A percentile compares a stretch with the other conserved stretches of the same genome.
Evolutionary conservation across 2,329 filamentous ascomycete species (phyloP).

Genomic region (Ophiostoma ulmi): DNA sequence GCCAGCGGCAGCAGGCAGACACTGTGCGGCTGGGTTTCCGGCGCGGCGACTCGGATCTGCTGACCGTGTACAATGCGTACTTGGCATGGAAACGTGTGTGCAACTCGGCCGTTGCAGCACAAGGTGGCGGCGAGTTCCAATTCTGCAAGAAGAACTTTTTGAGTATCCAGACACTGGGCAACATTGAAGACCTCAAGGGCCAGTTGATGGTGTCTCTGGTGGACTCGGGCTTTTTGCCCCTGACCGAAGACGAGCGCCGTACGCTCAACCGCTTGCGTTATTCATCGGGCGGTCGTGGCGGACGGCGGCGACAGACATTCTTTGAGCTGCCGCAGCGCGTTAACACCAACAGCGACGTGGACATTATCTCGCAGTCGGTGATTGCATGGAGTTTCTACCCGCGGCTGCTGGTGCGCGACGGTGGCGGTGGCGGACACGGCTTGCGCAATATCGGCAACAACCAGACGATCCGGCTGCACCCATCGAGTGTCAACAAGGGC

Average conservation of each 20-base stretch:
- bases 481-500: conserved; percentile 81
- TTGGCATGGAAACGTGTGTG: conserved; percentile 80
- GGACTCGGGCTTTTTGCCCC: conserved; percentile 74
- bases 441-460: conserved; percentile 92
- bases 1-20: conserved; percentile 76
- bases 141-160: conserved; percentile 96
- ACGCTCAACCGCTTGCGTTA: conserved; percentile 65
- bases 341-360: conserved; percentile 72
- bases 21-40: conserved; percentile 73
- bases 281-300: conserved; percentile 36
- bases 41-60: conserved; percentile 80
- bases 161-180: conserved; percentile 77
- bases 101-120: conserved; percentile 49
- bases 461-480: conserved; percentile 80
- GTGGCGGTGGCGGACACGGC: conserved; percentile 58
- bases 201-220: conserved; percentile 80
- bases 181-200: conserved; percentile 92
- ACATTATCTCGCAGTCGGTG: conserved; percentile 71
- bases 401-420: conserved; percentile 76
- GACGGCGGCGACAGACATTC: conserved; percentile 62
- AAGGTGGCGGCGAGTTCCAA: conserved; percentile 67
- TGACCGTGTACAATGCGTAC: conserved; percentile 94
- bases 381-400: conserved; percentile 96
- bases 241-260: conserved; percentile 68
- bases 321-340: conserved; percentile 75